Evolutionary conservation across 2,329 filamentous ascomycete genomes (phyloP), one percentile per base, ranked within the genome.

Genomic region (Colletotrichum sp.): DNA sequence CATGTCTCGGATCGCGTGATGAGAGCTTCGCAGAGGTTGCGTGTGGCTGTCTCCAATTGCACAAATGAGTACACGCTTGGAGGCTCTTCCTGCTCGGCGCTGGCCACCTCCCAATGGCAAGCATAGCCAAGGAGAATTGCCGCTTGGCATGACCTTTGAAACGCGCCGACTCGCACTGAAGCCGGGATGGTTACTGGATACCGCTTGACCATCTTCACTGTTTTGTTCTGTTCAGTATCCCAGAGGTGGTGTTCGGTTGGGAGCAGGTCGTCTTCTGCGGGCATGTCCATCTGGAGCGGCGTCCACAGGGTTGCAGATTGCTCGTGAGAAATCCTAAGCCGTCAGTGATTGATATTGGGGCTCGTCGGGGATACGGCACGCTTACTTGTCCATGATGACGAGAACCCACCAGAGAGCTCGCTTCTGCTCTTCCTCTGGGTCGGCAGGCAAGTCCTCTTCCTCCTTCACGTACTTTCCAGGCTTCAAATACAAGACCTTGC

Each of bases 321-420:
- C 57, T 83, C 80, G 55, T 84, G 83, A 34, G 82, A 78, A 43
- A 84, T 80, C 43, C 80, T 81, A 18, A n/a, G n/a, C 5, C 21
- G 68, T 77, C 39, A 76, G 77, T 59, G 36, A 65, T 18, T n/a
- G 7, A 36, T 2, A 7, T 12, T 26, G 13, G 7, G n/a, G 12
- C 10, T 12, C 3, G 43, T 61, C 24, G 48, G 28, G n/a, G 24
- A 26, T 21, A 28, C 16, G 30, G 28, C 26, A 13, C 12, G 39
- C 14, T 81, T 78, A 86, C 85, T 87, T 85, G 74, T 88, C 86
- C 34, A 87, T 80, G 21, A 87, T 85, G 74, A 88, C 85, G 57
- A 87, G 79, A 3, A 83, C 84, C 86, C 86, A 88, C 82, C 87
- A 88, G 34, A 87, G 78, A 57, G 84, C 83, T 61, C 85, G 82